phyloP scores from a whole-genome alignment of 495 filamentous ascomycete genomes.

The Neurospora discreta region DNA sequence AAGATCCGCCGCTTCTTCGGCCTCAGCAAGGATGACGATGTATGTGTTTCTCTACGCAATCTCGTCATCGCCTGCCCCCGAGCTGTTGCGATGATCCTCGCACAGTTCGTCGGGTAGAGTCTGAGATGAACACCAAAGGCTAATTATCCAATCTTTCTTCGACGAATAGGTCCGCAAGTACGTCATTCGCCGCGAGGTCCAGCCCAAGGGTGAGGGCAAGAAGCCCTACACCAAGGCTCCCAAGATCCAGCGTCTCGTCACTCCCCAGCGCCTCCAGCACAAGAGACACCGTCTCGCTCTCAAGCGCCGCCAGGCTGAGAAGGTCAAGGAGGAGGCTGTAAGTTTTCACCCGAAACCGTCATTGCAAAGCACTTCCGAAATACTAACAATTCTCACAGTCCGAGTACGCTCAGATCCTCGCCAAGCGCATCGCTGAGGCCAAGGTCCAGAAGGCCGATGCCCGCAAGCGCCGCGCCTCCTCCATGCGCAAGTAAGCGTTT shows the following conservation, averaged over 20 bases:
- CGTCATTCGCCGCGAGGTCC: slow-evolving; percentile 96
- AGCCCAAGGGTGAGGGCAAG: slow-evolving; percentile 91
- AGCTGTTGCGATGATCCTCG: slow-evolving; percentile 32
- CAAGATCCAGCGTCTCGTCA: slow-evolving; percentile 97
- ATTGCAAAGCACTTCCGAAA: background rate
- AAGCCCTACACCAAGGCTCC: slow-evolving; percentile 98
- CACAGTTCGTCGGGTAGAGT: slow-evolving; percentile 41
- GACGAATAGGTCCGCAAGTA: slow-evolving; percentile 78
- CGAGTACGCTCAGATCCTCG: slow-evolving; percentile 87
- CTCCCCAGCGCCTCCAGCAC: slow-evolving; percentile 98
- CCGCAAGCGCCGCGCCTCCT: slow-evolving; percentile 91
- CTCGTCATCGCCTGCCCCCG: slow-evolving; percentile 47
- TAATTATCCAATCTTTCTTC: slow-evolving; percentile 26
- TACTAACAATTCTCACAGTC: slow-evolving; percentile 45
- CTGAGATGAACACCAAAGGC: slow-evolving; percentile 32
- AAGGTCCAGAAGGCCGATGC: slow-evolving; percentile 82
- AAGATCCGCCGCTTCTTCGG: slow-evolving; percentile 99
- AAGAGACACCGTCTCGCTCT: slow-evolving; percentile 95
- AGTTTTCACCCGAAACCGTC: slow-evolving; percentile 26
- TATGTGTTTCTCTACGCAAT: slow-evolving; percentile 46
- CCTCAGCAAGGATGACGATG: slow-evolving; percentile 99
- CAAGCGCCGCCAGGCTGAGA: slow-evolving; percentile 92
- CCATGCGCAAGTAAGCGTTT: slow-evolving; percentile 74
- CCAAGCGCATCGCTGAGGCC: slow-evolving; percentile 90
- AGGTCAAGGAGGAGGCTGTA: slow-evolving; percentile 97